Evolutionary conservation across 805 yeast genomes (phyloP).

Genomic region (Candida suzukii): DNA sequence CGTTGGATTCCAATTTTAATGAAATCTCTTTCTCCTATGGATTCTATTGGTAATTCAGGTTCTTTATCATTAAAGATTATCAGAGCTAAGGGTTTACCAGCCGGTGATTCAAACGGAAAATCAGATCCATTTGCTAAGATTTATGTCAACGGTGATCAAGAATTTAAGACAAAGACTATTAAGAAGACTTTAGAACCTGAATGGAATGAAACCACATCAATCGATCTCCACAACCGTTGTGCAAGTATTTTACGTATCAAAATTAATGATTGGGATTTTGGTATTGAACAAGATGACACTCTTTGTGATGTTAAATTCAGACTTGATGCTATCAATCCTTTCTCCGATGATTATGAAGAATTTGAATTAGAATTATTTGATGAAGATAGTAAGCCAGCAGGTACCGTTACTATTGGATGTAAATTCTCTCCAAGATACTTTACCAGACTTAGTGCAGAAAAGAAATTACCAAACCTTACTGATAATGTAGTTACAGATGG

Average conservation of each 20-base stretch:
- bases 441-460: constrained; percentile 29
- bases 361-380: constrained; percentile 45
- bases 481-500: constrained; percentile 38
- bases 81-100: constrained; percentile 59
- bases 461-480: constrained; percentile 30
- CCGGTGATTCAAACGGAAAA: constrained; percentile 89
- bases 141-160: constrained; percentile 54
- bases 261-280: constrained; percentile 89
- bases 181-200: constrained; percentile 89
- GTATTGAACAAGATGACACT: constrained; percentile 76
- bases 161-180: constrained; percentile 69
- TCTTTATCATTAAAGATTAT: constrained; percentile 51
- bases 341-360: constrained; percentile 35
- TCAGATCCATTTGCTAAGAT: constrained; percentile 86
- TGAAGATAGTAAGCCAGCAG: constrained; percentile 50
- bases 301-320: constrained; percentile 60
- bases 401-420: constrained; percentile 52
- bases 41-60: constrained; percentile 73
- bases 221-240: constrained; percentile 54
- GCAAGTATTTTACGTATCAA: constrained; percentile 51
- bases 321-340: constrained; percentile 56
- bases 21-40: constrained; percentile 60
- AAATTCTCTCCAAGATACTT: constrained; percentile 69
- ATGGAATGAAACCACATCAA: constrained; percentile 68
- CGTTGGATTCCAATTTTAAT: constrained; percentile 76